Conservation (phyloP, 108 stramenopile genomes). For the Pseudonitzschia delicatissima region DNA sequence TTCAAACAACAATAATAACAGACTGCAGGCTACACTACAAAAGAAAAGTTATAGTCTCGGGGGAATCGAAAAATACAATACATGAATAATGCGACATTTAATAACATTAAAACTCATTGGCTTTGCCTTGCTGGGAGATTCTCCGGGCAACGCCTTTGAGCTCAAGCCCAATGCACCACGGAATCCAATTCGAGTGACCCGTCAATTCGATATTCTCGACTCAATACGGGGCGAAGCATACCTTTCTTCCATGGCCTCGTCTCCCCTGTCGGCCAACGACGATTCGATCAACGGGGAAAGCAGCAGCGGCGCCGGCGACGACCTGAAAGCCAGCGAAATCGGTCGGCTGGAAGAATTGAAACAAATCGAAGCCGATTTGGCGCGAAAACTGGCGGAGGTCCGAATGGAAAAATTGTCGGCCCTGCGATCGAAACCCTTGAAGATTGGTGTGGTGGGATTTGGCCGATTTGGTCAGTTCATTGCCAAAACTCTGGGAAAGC, state of each 20-base stretch:
- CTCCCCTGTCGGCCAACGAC: background rate
- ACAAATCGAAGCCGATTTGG: constrained; percentile 55
- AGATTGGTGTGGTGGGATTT: constrained; percentile 92
- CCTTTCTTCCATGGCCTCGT: background rate
- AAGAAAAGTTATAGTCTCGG: too few relatives aligned
- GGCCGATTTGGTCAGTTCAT: constrained; percentile 95
- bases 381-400: constrained; percentile 51
- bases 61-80: too few relatives aligned
- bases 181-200: too few relatives aligned
- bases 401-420: constrained; percentile 62
- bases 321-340: constrained; percentile 5
- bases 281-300: background rate
- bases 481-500: constrained; percentile 68
- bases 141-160: too few relatives aligned
- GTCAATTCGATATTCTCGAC: constrained; percentile 8
- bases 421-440: constrained; percentile 66
- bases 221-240: constrained; percentile 2
- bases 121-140: too few relatives aligned
- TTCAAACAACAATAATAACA: too few relatives aligned
- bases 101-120: too few relatives aligned
- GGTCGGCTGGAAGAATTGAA: constrained; percentile 68
- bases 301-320: background rate
- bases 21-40: too few relatives aligned
- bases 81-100: too few relatives aligned
- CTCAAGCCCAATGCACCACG: too few relatives aligned